A percentile compares a stretch with the other conserved stretches of the same genome.
Conservation (phyloP, 768 basidiomycete species). For the Neoboletus brunneissimus region DNA sequence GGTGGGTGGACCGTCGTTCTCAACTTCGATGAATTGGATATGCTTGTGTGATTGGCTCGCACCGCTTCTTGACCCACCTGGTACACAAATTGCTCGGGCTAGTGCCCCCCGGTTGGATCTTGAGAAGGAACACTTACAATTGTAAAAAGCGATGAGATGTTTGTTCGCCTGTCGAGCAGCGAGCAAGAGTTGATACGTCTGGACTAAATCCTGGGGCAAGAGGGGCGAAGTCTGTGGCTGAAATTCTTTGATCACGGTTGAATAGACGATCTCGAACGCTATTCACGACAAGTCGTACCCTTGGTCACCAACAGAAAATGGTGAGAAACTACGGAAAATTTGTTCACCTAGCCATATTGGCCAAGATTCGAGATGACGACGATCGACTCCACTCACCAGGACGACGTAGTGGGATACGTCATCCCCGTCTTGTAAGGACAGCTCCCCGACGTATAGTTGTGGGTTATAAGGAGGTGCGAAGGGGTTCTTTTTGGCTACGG, state of each 20-base stretch:
- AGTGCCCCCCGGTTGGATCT: not conserved
- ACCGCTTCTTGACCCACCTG: slow-evolving; percentile 76
- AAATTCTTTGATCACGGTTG: slow-evolving; percentile 48
- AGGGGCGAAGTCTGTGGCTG: slow-evolving; percentile 78
- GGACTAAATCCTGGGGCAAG: slow-evolving; percentile 72
- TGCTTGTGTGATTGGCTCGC: slow-evolving; percentile 93
- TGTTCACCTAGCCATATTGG: slow-evolving; percentile 62
- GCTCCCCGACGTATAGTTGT: slow-evolving; percentile 71
- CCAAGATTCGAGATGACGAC: not conserved
- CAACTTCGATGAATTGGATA: slow-evolving; percentile 76
- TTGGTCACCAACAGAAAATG: slow-evolving; percentile 90
- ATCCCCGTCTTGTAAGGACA: slow-evolving; percentile 49
- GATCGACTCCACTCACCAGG: slow-evolving; percentile 49
- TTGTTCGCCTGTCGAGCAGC: slow-evolving; percentile 62
- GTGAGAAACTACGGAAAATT: slow-evolving; percentile 76
- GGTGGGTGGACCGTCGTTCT: slow-evolving; percentile 67
- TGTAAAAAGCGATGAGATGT: slow-evolving; percentile 82
- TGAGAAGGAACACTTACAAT: slow-evolving; percentile 51
- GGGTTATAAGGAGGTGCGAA: slow-evolving; percentile 85
- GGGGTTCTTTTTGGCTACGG: slow-evolving; percentile 49
- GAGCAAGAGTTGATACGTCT: slow-evolving; percentile 68
- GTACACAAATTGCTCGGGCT: not conserved
- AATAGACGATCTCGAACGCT: not conserved
- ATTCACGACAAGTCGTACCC: slow-evolving; percentile 43
- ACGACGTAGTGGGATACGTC: slow-evolving; percentile 60